Base-by-base conservation (phyloP, 192 early-diverging fungal genomes). In the Coemansia sp. region DNA sequence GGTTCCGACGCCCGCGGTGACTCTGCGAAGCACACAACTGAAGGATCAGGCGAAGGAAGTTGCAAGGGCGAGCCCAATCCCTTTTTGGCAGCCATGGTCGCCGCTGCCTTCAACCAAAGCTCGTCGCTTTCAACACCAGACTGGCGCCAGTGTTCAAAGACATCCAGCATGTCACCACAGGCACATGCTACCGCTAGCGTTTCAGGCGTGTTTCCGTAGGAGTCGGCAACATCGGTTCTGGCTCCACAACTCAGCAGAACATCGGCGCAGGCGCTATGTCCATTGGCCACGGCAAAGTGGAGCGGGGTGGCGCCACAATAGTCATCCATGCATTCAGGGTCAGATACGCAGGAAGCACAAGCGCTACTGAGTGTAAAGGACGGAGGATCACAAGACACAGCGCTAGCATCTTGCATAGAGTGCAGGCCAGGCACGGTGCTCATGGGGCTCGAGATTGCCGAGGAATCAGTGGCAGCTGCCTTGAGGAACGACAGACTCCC, bases 281-380 rank as follows among this genome's bases (percentile, higher is more conserved):
- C 89, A 60, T 89, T 90, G 15, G 93, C 93, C 41, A 90, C 88
- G 5, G 93, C 93, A 77, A 91, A 89, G 67, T 96, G 94, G 62
- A 96, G 73, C 32, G 93, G 87, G 1, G 94, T 93, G 18, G 91
- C 90, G 11, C 89, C 87, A 41, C 59, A 66, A 45, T 82, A 82
- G 42, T 63, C 71, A 36, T 62, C 41, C 61, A 58, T 64, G 39
- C 36, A 40, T 36, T 59, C n/a, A 16, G 37, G 36, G 16, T 41
- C 37, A 11, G 57, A 59, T 26, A 18, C 11, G 39, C 57, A 59
- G 39, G 54, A n/a, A 22, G 52, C 16, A 0, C 49, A 13, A 32
- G 40, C 22, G 42, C 73, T 63, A 36, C 63, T 52, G n/a, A n/a
- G 16, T 8, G 40, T 18, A 39, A 47, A 3, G 32, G 16, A 37